Base-by-base conservation (phyloP, 2,329 filamentous ascomycete genomes). In the Trichoderma sp. region DNA sequence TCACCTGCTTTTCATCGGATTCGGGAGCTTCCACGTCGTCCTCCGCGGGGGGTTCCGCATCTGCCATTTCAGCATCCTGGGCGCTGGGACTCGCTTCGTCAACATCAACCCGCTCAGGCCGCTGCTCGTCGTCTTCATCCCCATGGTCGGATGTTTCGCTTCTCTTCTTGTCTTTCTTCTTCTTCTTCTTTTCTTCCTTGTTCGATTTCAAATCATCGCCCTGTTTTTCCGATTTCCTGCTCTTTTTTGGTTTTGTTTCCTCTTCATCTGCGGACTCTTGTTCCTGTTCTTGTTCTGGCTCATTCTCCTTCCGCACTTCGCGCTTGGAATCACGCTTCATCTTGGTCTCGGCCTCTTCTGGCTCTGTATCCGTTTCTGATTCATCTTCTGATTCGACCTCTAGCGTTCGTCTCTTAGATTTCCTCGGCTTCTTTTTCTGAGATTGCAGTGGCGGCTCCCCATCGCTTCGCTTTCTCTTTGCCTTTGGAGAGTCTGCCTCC, bases 391-490 rank as follows among this genome's bases (percentile, higher is more conserved):
- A 61, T 3, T 71, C 47, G 1, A 28, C 58, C 23, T 73, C 68
- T 50, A 72, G 64, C 30, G 72, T 66, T 34, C 11, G 64, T 17
- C 73, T 74, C 23, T 73, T 74, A 4, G 73, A 64, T 65, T 77
- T 79, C 71, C 78, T 82, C 8, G 78, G 74, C 75, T 81, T 82
- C 71, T 81, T 84, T 69, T 76, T 77, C 57, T 78, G 80, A 61
- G 78, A 72, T 67, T 76, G 75, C 26, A 76, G 73, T 43, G 64
- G 74, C 75, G 78, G 77, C 61, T 79, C 75, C 39, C 71, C 78
- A 71, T 76, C 72, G 36, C 81, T 79, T 70, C 83, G 78, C 74
- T 83, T 83, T 65, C 81, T 76, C 73, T 83, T 84, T 4, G 78
- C 61, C 20, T 74, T 77, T 2, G 73, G 70, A 7, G 74, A 72